These are phyloP conservation scores for Coelastrella sp. DNA, from an alignment of 139 green algal species.

Conservation along the genomic window DNA sequence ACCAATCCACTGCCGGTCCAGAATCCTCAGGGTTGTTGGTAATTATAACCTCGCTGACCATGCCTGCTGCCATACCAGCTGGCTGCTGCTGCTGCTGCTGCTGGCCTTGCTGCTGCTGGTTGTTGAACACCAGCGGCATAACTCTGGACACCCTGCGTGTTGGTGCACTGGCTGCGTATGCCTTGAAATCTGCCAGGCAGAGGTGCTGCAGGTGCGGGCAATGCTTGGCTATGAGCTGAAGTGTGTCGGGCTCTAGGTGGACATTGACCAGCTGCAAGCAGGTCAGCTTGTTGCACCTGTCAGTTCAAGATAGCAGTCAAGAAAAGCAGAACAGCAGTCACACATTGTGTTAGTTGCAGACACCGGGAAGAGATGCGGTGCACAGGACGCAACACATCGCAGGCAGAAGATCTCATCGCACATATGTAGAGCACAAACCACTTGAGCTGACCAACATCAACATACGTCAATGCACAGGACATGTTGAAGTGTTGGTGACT, in stretches of 20 bases:
- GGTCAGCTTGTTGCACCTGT: conserved; percentile 25
- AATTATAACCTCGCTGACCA: background rate
- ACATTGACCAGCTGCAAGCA: conserved; percentile 34
- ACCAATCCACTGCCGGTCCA: background rate
- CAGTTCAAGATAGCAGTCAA: background rate
- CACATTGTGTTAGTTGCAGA: background rate
- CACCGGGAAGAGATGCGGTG: background rate
- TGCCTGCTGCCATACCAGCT: background rate
- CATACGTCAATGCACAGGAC: no score
- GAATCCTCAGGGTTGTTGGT: background rate
- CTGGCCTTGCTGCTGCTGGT: conserved; percentile 23
- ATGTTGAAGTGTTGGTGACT: no score
- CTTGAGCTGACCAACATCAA: no score
- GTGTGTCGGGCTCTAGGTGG: conserved; percentile 12
- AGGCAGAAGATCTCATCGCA: background rate
- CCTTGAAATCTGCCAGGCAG: conserved; percentile 32
- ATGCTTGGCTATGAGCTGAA: background rate
- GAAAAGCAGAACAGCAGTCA: background rate
- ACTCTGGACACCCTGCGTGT: background rate
- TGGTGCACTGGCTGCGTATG: background rate
- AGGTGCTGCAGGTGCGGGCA: conserved; percentile 30
- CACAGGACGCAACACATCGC: background rate
- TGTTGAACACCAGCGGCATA: background rate
- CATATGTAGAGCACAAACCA: no score
- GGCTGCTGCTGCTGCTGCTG: conserved; percentile 19